phyloP scores from a whole-genome alignment of 2,329 filamentous ascomycete species.

The Zymoseptoria ardabiliae region DNA sequence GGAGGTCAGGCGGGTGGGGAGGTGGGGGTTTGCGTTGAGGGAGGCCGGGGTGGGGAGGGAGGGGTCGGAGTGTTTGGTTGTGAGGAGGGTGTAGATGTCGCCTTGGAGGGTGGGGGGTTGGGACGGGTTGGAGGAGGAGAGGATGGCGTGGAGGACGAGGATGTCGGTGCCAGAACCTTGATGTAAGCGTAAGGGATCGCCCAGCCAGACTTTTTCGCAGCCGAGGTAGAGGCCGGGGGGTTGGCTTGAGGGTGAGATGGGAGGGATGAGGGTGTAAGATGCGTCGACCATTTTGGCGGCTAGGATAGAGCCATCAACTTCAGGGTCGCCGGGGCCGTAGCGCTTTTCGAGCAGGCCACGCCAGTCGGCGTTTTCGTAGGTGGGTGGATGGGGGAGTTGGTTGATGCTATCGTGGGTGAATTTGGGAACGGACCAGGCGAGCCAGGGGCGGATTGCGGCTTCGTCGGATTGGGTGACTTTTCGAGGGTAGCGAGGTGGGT shows the following conservation, averaged over 20 bases:
- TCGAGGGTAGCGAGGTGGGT: constrained; percentile 12
- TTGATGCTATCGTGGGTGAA: constrained; percentile 42
- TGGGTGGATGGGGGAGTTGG: constrained; percentile 29
- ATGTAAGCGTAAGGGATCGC: constrained; percentile 50
- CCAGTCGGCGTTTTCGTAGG: constrained; percentile 48
- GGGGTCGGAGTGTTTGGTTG: constrained; percentile 32
- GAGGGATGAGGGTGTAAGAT: constrained; percentile 48
- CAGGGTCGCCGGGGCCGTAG: constrained; percentile 43
- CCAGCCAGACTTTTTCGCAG: constrained; percentile 53
- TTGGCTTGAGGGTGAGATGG: constrained; percentile 35
- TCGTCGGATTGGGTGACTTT: constrained; percentile 40
- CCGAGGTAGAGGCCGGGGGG: constrained; percentile 52
- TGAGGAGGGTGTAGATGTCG: constrained; percentile 46
- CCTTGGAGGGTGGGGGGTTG: constrained; percentile 33
- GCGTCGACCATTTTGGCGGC: constrained; percentile 50
- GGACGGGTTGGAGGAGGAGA: constrained; percentile 30
- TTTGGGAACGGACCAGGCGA: constrained; percentile 51
- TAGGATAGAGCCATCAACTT: constrained; percentile 52
- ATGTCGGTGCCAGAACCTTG: constrained; percentile 41
- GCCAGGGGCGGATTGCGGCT: constrained; percentile 46
- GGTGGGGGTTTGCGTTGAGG: constrained; percentile 30
- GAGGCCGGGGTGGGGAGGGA: constrained; percentile 29
- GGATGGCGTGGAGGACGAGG: constrained; percentile 40
- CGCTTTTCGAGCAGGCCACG: constrained; percentile 32
- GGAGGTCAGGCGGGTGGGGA: constrained; percentile 46